Percentiles rank a stretch among this genome's conserved stretches.
phyloP scores from a whole-genome alignment of 2,329 filamentous ascomycete genomes.

The Penicillium sp. region DNA sequence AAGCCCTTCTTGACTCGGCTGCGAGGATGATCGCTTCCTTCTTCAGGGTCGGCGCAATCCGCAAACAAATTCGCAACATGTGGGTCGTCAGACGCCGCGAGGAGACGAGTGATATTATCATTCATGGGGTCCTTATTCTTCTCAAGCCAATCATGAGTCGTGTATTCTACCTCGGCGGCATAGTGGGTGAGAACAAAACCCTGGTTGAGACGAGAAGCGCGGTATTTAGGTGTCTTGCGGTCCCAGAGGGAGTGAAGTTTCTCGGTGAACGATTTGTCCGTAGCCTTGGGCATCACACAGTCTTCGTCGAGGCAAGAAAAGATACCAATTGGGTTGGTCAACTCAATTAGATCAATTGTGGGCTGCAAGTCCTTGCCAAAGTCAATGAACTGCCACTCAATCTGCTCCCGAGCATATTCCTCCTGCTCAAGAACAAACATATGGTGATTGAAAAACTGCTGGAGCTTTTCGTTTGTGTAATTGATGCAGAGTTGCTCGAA shows the following conservation, averaged over 20 bases:
- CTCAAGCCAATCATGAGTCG: slow-evolving; percentile 90
- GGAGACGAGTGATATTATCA: slow-evolving; percentile 89
- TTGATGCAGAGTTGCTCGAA: slow-evolving; percentile 99
- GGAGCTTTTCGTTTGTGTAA: slow-evolving; percentile 98
- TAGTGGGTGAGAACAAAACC: slow-evolving; percentile 98
- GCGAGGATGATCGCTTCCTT: slow-evolving; percentile 64
- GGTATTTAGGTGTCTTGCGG: slow-evolving; percentile 91
- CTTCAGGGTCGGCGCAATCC: slow-evolving; percentile 82
- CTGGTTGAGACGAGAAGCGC: slow-evolving; percentile 80
- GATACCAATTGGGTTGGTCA: slow-evolving; percentile 96
- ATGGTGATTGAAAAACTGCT: slow-evolving; percentile 99
- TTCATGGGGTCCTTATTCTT: slow-evolving; percentile 99
- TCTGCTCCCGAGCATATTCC: slow-evolving; percentile 95
- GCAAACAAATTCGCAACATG: slow-evolving; percentile 83
- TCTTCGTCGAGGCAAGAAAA: slow-evolving; percentile 98
- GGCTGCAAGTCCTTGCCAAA: slow-evolving; percentile 96
- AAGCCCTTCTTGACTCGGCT: slow-evolving; percentile 95
- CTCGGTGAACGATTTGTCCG: slow-evolving; percentile 94
- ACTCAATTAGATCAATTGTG: slow-evolving; percentile 94
- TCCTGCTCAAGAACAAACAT: slow-evolving; percentile 99
- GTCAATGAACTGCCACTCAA: slow-evolving; percentile 99
- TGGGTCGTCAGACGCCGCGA: slow-evolving; percentile 77
- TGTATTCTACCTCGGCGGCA: slow-evolving; percentile 96
- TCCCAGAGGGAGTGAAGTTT: slow-evolving; percentile 98
- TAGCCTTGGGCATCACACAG: slow-evolving; percentile 98